Percentiles rank a stretch among this genome's conserved stretches.
phyloP scores from a whole-genome alignment of 1,284 basidiomycete genomes.

The Apiotrichum porosum region DNA sequence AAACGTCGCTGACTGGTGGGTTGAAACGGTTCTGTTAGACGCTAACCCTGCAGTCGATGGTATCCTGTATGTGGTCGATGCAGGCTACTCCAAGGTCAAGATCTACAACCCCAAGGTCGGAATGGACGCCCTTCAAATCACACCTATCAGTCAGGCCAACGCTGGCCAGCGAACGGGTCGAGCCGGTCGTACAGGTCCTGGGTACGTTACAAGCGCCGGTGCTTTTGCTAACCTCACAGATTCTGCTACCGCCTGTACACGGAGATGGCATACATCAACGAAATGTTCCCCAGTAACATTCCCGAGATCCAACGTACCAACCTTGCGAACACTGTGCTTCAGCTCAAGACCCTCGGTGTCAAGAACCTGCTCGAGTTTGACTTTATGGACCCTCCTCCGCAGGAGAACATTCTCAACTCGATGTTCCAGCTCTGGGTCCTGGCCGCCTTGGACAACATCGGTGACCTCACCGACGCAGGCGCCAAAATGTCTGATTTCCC shows the following conservation, averaged over 20 bases:
- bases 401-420: constrained; percentile 91
- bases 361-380: constrained; percentile 96
- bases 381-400: constrained; percentile 90
- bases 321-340: constrained; percentile 88
- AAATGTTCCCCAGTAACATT: constrained; percentile 92
- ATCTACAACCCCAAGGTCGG: constrained; percentile 99
- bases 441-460: constrained; percentile 92
- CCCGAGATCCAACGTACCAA: constrained; percentile 99
- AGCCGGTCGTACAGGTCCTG: constrained; percentile 91
- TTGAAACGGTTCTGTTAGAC: constrained; percentile 7
- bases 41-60: constrained; percentile 72
- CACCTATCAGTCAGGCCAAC: constrained; percentile 97
- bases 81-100: constrained; percentile 95
- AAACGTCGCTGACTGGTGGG: constrained; percentile 88
- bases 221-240: constrained; percentile 47
- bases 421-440: constrained; percentile 99
- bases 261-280: constrained; percentile 92
- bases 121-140: constrained; percentile 98
- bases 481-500: constrained; percentile 98
- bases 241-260: constrained; percentile 96
- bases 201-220: constrained; percentile 53
- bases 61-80: constrained; percentile 93
- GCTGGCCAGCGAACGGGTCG: constrained; percentile 92
- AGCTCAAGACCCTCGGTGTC: constrained; percentile 90
- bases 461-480: constrained; percentile 87